Evolutionary conservation across 108 stramenopile species (phyloP), one percentile per base, ranked within the genome.

Genomic region (Schizochytrium sp.): DNA sequence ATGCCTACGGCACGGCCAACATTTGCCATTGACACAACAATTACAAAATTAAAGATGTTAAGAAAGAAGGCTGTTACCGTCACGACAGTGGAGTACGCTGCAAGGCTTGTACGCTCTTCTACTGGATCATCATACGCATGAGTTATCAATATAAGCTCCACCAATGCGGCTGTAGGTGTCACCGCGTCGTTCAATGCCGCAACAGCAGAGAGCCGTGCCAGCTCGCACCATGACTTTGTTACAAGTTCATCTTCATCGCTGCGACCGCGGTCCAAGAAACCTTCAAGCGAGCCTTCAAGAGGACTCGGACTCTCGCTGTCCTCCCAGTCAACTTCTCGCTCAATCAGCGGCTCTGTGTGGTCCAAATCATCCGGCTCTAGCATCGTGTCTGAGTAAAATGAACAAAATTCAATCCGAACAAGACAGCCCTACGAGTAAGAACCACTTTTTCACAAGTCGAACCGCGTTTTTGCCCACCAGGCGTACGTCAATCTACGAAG

Each of bases 21-120:
- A n/a, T 69, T 46, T 4, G 44, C 49, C 88, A 88, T 88, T 10
- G 45, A 45, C 15, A 88, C 88, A 42, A 64, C 88, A 46, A 88
- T 88, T 17, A 88, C 44, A 61, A 88, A 88, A 45, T 88, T 88
- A 50, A 88, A 88, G 1, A 88, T 17, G 45, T 64, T 64, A 10
- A 64, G 45, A 1, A 46, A 45, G 19, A 88, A 88, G 13, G 47
- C 69, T 3, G 61, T 46, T 53, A 83, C 76, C 3, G 76, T 83
- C 45, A 55, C 53, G 38, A 83, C 76, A 3, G 76, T 83, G 50
- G 76, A 55, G 76, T 83, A 83, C 1, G 76, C 76, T 53, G 76
- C 76, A 10, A 83, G 76, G 76, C 40, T 55, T 53, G 47, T 55
- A 10, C 50, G 10, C 1, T 83, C 76, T 40, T 49, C 28, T 40